Conservation (phyloP, 139 green algal species). For the Tetradesmus obliquus region DNA sequence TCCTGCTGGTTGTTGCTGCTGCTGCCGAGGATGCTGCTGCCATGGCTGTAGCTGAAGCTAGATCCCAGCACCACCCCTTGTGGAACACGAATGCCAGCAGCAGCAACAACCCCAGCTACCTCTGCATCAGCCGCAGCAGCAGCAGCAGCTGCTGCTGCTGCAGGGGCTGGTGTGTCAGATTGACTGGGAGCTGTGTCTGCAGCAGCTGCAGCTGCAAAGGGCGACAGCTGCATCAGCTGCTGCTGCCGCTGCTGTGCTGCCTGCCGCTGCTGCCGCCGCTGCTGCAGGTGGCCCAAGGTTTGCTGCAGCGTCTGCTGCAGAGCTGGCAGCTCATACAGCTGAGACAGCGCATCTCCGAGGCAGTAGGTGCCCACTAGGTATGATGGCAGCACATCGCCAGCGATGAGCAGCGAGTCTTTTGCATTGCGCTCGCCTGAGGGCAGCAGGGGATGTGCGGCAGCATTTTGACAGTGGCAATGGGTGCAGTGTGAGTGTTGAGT, state of each 20-base stretch:
- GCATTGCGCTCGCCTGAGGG: slow-evolving; percentile 23
- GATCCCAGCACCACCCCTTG: slow-evolving; percentile 4
- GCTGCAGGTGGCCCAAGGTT: neutral
- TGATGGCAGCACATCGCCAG: slow-evolving; percentile 22
- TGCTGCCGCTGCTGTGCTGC: neutral
- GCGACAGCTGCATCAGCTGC: slow-evolving; percentile 27
- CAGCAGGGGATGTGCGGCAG: neutral
- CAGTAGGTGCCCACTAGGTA: slow-evolving; percentile 43
- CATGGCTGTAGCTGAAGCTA: neutral
- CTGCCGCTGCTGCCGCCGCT: slow-evolving; percentile 13
- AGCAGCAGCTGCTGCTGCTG: neutral
- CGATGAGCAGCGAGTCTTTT: slow-evolving; percentile 33
- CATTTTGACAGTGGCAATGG: neutral
- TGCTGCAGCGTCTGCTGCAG: slow-evolving; percentile 29
- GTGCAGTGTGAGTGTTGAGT: too few species aligned
- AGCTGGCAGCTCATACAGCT: slow-evolving; percentile 14
- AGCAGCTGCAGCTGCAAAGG: slow-evolving; percentile 19
- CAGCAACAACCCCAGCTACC: neutral
- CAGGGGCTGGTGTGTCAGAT: neutral
- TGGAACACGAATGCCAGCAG: slow-evolving; percentile 24
- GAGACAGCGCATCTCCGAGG: slow-evolving; percentile 23
- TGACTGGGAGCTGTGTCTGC: neutral
- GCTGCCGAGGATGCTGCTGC: neutral
- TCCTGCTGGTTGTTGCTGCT: slow-evolving; percentile 23
- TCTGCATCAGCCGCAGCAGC: neutral